Conservation (phyloP, 495 filamentous ascomycete genomes). For the Tuber microsphaerosporum region DNA sequence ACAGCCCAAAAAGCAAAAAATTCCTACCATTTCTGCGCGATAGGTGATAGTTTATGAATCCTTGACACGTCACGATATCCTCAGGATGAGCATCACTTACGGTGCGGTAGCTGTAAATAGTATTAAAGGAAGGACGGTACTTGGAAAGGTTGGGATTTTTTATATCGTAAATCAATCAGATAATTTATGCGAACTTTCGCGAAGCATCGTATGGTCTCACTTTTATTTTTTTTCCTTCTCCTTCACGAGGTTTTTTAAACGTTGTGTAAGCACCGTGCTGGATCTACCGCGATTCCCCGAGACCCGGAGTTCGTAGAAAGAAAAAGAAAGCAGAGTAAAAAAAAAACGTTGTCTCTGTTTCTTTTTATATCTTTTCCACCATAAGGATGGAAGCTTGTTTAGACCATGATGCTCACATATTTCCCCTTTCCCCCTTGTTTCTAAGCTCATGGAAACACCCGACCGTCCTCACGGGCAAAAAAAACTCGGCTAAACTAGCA, state of each 20-base stretch:
- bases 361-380: not conserved
- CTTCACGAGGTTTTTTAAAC: not conserved
- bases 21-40: not conserved
- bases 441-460: not conserved
- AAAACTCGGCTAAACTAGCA: slow-evolving; percentile 1
- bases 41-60: not conserved
- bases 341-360: not conserved
- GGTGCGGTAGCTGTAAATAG: slow-evolving; percentile 4
- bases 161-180: not conserved
- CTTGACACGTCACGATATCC: not conserved
- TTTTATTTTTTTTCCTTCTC: not conserved
- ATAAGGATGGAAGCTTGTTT: not conserved
- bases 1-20: not conserved
- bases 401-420: not conserved
- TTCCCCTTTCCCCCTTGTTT: not conserved
- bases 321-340: not conserved
- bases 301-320: not conserved
- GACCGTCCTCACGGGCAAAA: not conserved
- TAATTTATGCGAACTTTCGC: not conserved
- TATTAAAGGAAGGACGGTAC: not conserved
- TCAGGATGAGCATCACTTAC: not conserved
- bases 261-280: not conserved
- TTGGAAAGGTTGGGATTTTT: not conserved
- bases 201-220: not conserved
- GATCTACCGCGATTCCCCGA: not conserved